phyloP scores from a whole-genome alignment of 495 filamentous ascomycete genomes.

The Podospora fimiseda region DNA sequence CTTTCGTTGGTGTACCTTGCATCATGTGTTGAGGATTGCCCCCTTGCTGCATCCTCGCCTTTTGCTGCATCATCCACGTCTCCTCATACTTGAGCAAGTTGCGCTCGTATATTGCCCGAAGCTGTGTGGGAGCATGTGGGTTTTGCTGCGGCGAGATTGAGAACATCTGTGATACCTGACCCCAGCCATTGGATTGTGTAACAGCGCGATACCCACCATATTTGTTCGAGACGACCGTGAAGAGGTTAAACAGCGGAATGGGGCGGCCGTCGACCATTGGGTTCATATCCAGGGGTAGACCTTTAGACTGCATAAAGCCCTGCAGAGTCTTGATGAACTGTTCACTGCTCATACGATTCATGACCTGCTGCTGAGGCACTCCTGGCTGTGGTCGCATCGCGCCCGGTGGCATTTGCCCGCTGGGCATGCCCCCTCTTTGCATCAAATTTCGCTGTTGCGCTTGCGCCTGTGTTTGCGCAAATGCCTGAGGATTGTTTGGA shows the following conservation, averaged over 20 bases:
- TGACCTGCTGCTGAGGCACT: conserved; percentile 18
- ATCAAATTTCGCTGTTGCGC: conserved; percentile 42
- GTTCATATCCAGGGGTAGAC: conserved; percentile 60
- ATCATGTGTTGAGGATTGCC: conserved; percentile 19
- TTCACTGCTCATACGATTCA: conserved; percentile 36
- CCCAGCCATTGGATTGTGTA: conserved; percentile 62
- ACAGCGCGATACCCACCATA: conserved; percentile 70
- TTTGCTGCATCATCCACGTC: conserved; percentile 55
- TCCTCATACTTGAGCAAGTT: conserved; percentile 71
- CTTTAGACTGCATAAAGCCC: conserved; percentile 63
- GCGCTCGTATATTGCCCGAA: conserved; percentile 65
- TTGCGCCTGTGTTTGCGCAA: conserved; percentile 30
- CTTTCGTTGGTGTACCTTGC: conserved; percentile 33
- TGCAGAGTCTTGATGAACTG: conserved; percentile 70
- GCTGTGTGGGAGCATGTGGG: conserved; percentile 57
- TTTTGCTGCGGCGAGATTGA: conserved; percentile 61
- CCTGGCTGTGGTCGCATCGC: conserved; percentile 36
- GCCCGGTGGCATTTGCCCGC: conserved; percentile 41
- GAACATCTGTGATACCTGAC: conserved; percentile 58
- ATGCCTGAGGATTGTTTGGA: conserved; percentile 22
- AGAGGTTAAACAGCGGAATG: conserved; percentile 68
- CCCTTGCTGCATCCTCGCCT: conserved; percentile 49
- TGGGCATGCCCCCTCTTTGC: conserved; percentile 41
- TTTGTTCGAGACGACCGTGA: conserved; percentile 64
- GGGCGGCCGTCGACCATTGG: conserved; percentile 64